Evolutionary conservation across 2,329 filamentous ascomycete genomes (phyloP).

Genomic region (Cercospora citrullina): DNA sequence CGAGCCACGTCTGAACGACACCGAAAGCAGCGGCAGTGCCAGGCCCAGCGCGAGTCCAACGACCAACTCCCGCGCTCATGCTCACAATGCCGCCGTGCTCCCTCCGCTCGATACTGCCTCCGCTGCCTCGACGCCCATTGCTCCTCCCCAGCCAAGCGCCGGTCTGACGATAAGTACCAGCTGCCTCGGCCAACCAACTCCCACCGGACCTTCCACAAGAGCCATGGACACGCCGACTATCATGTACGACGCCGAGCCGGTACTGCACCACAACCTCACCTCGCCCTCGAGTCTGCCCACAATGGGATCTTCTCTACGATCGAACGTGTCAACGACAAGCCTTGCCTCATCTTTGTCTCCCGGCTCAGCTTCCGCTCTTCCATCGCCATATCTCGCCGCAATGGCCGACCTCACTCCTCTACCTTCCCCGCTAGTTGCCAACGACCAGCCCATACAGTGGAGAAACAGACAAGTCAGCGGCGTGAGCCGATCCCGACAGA

Average conservation of each 20-base stretch:
- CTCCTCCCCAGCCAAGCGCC: constrained; percentile 23
- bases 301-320: constrained; percentile 39
- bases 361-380: constrained; percentile 47
- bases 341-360: constrained; percentile 49
- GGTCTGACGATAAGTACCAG: constrained; percentile 29
- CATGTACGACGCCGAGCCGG: constrained; percentile 20
- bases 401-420: constrained; percentile 54
- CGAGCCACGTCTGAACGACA: not conserved
- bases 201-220: constrained; percentile 14
- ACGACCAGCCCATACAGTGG: constrained; percentile 45
- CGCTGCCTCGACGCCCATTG: constrained; percentile 13
- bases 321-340: constrained; percentile 46
- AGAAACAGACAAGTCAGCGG: constrained; percentile 39
- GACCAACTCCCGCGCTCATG: constrained; percentile 10
- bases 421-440: constrained; percentile 51
- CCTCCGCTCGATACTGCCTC: constrained; percentile 23
- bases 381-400: constrained; percentile 51
- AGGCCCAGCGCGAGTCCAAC: not conserved
- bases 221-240: constrained; percentile 26
- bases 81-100: constrained; percentile 19
- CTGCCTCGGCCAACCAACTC: constrained; percentile 10
- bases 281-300: constrained; percentile 37
- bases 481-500: constrained; percentile 31
- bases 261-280: constrained; percentile 40
- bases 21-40: not conserved